A percentile compares a stretch with the other conserved stretches of the same genome.
Conservation (phyloP, 1,284 basidiomycete species). For the Phlebopus sp. region DNA sequence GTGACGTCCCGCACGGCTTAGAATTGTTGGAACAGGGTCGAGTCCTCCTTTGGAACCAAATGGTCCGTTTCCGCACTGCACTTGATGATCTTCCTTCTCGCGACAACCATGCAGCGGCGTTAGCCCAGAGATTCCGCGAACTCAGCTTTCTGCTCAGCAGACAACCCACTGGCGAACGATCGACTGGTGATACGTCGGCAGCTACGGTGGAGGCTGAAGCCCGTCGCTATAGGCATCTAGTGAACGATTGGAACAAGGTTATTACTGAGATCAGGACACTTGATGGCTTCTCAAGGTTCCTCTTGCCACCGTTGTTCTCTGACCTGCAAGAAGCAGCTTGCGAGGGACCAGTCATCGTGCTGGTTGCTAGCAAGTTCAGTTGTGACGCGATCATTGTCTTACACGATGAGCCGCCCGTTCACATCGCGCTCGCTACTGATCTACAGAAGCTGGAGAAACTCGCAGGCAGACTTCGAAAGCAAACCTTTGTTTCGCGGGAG, state of each 20-base stretch:
- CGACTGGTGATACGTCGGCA: no score
- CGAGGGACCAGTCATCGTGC: conserved; percentile 31
- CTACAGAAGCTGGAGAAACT: neutral
- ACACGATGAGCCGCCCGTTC: conserved; percentile 3
- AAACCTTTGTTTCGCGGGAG: no score
- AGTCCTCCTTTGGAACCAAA: neutral
- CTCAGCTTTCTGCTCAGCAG: conserved; percentile 12
- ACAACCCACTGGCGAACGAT: neutral
- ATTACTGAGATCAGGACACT: neutral
- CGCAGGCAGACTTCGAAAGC: neutral
- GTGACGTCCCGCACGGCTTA: neutral
- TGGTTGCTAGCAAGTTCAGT: neutral
- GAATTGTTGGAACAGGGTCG: no score
- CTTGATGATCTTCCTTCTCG: neutral
- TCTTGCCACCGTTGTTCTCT: conserved; percentile 16
- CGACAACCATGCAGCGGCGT: neutral
- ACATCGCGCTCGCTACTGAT: conserved; percentile 6
- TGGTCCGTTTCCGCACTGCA: conserved; percentile 1
- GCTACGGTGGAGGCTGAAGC: no score
- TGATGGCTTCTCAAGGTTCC: neutral
- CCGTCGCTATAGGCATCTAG: no score
- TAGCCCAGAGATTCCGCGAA: conserved; percentile 13
- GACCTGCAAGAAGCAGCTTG: conserved; percentile 20
- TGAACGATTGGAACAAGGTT: no score
- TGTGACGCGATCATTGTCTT: conserved; percentile 20